Percentiles rank a stretch among this genome's conserved stretches.
phyloP scores from a whole-genome alignment of 176 grass and related monocot genomes.

The Tillandsia leiboldiana region DNA sequence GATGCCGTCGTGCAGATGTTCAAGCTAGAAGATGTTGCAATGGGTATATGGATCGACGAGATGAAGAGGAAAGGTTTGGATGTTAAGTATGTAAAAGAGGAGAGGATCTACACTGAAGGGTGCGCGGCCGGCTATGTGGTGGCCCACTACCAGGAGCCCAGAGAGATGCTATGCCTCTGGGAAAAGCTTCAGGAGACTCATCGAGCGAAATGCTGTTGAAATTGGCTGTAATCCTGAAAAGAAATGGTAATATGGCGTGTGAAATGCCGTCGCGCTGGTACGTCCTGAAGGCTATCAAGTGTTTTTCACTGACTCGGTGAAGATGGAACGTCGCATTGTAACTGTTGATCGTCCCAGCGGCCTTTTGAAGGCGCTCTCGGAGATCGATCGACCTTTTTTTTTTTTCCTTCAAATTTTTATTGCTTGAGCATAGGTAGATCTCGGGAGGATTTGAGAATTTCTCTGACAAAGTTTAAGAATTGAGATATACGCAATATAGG shows the following conservation, averaged over 20 bases:
- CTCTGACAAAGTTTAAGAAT: no score
- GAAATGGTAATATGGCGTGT: no score
- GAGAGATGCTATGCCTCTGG: conserved; percentile 94
- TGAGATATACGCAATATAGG: neutral
- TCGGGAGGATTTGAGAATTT: no score
- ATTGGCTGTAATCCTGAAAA: conserved; percentile 8
- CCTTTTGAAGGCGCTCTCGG: no score
- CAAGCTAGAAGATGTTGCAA: conserved; percentile 97
- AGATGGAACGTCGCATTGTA: no score
- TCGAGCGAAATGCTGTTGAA: conserved; percentile 61
- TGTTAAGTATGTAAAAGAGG: conserved; percentile 69
- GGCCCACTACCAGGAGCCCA: conserved; percentile 95
- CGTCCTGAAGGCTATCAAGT: no score
- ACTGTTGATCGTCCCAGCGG: no score
- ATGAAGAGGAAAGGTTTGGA: conserved; percentile 71
- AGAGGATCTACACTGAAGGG: conserved; percentile 59
- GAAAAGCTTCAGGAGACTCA: conserved; percentile 68
- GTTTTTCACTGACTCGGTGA: no score
- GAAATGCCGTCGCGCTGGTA: no score
- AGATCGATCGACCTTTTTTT: no score
- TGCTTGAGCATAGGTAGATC: no score
- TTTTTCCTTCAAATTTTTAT: no score
- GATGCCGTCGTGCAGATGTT: conserved; percentile 67
- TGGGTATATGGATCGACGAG: conserved; percentile 94
- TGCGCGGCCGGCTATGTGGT: conserved; percentile 82